Evolutionary conservation across 2,329 filamentous ascomycete genomes (phyloP), one percentile per base, ranked within the genome.

Genomic region (Curvularia lunata): DNA sequence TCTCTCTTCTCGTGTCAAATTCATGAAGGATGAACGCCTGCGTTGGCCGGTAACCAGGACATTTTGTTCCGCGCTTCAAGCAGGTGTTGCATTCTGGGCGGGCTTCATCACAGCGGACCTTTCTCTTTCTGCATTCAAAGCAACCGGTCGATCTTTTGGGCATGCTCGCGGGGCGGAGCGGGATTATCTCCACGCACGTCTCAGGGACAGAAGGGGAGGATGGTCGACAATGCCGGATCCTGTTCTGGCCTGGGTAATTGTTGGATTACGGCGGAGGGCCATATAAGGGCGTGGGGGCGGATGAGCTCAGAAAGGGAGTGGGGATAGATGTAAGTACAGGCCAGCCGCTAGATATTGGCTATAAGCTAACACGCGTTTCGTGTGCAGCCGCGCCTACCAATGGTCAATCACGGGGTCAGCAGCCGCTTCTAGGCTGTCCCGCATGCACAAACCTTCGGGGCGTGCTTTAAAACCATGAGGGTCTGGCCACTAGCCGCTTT

Each of bases 91-190:
- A 76, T 56, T 76, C 74, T 32, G 74, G 74, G 49, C 69, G 73
- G 32, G 68, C 58, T 53, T 75, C 74, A 52, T 76, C 74, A 58
- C 74, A 76, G 43, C 74, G 66, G 27, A 76, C 74, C 52, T 76
- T 76, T 30, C 74, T 70, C 63, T 72, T 71, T 62, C 74, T 71
- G 59, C 74, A 76, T 58, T 72, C 69, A 56, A 76, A 76, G 62
- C 74, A 76, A 38, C 74, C 74, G 34, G 67, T 62, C 28, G 71
- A 75, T 55, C 74, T 68, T 56, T 75, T 76, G 38, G 74, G 74
- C 74, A 76, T 76, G 25, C 62, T 65, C 48, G 58, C 46, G 60
- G 53, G 38, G 45, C 8, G 48, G 52, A 30, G 52, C 53, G 48
- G 49, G 51, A 52, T 55, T 43, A 18, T 32, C 50, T 18, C 59